Percentiles rank a stretch among this genome's conserved stretches.
These are phyloP conservation scores for Psilocybe subaeruginosa DNA, from an alignment of 768 basidiomycete species.

Conservation along the genomic window DNA sequence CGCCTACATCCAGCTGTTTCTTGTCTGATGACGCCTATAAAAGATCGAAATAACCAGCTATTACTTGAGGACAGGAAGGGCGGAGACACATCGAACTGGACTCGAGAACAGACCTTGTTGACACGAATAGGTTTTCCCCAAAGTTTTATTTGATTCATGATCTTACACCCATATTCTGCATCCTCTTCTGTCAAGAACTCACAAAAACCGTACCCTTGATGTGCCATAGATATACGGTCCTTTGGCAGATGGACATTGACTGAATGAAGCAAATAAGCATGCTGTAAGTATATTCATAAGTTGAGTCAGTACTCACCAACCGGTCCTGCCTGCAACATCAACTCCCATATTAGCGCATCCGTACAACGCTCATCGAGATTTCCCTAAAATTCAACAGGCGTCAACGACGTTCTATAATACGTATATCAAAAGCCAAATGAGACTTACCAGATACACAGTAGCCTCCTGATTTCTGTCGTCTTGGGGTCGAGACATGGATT, in stretches of 20 bases:
- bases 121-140: conserved; percentile 99
- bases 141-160: conserved; percentile 99
- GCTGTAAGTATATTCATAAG: neutral
- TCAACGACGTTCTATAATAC: conserved; percentile 4
- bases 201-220: conserved; percentile 99
- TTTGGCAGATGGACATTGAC: conserved; percentile 98
- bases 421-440: neutral
- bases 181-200: conserved; percentile 99
- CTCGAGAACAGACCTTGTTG: conserved; percentile 77
- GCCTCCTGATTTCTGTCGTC: conserved; percentile 93
- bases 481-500: conserved; percentile 66
- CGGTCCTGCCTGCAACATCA: conserved; percentile 99
- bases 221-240: conserved; percentile 97
- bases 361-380: conserved; percentile 95
- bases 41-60: neutral
- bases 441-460: conserved; percentile 78
- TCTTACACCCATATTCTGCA: conserved; percentile 99
- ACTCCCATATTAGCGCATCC: conserved; percentile 95
- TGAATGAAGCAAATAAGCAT: conserved; percentile 28
- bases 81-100: neutral
- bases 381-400: conserved; percentile 54
- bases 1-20: conserved; percentile 97
- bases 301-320: conserved; percentile 67
- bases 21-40: conserved; percentile 93
- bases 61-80: neutral